Evolutionary conservation across 345 rosid species (phyloP), one percentile per base, ranked within the genome.

Genomic region (Brassica rapa): DNA sequence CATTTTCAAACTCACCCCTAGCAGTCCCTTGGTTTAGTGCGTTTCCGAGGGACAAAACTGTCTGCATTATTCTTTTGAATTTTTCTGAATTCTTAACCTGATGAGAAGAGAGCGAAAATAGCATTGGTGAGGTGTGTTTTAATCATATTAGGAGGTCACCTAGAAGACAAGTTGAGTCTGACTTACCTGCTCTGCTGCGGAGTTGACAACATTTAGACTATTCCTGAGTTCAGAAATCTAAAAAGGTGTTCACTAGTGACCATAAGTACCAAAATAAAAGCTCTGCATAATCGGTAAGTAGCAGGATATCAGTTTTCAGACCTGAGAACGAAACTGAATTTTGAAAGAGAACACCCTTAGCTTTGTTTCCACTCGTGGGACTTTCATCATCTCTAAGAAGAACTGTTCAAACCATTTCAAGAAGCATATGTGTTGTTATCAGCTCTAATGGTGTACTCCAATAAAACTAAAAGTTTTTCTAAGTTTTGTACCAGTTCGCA

Each of bases 11-110:
- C 94, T 86, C 84, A 92, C 98, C 97, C 85, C 97, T 88, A 57
- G 97, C 95, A 46, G 98, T 94, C 75, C 98, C 98, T 76, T 92
- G 97, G 79, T 92, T 94, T 81, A 94, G 83, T 61, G 98, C 98
- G 85, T 94, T 94, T 77, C 98, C 98, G 27, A 94, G 85, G 1
- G 92, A 85, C 69, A 94, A 92, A 83, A 94, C 85, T 32, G 97
- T 94, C 87, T 94, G 97, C 98, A 94, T 94, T 71, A 94, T 85
- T 81, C 90, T 92, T 85, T 89, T 90, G 78, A 94, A 83, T 83
- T 92, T 92, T 23, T 74, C 86, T 68, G 93, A 80, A 41, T 80
- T 80, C 66, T 80, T 80, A 24, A 80, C 35, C 83, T 80, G 76
- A 74, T 69, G 39, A 51, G 15, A 29, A 66, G 73, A 66, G 23